Base-by-base conservation (phyloP, 2,329 filamentous ascomycete species). In the Helotiales sp. region DNA sequence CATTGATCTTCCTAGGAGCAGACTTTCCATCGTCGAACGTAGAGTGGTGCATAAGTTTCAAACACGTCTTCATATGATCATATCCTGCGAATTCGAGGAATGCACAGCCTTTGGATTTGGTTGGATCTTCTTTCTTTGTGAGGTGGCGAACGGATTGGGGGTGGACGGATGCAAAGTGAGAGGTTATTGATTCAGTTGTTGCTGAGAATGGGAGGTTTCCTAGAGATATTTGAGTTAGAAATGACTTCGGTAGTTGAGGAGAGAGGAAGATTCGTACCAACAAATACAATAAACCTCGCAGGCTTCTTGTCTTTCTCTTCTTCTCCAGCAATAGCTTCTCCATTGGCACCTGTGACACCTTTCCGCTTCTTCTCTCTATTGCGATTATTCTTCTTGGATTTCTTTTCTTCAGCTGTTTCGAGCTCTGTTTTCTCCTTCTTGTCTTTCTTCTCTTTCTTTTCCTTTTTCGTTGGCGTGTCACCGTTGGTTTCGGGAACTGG, bases 161-260 rank as follows among this genome's bases (percentile, higher is more conserved):
- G 51, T 84, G 76, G 63, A 96, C 83, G 61, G 89, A 85, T 40
- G 85, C 81, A 73, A 97, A 97, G 78, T 97, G 93, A 57, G 83
- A 79, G 57, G 77, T 76, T 61, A 98, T 82, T 40, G 85, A 80
- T 50, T 83, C 83, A 52, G 81, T 80, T 3, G 88, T 96, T 38
- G 91, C 90, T 60, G 81, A 86, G 82, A 85, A 97, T 50, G 93
- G 93, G 5, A 98, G 87, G 76, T 97, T 97, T 72, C 93, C 91
- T 83, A 65, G 17, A 59, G 61, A 19, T 68, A 63, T 66, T 59
- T 70, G 68, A 57, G 58, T 34, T 25, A 48, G 31, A 27, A 17
- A n/a, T 44, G 29, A 12, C 5, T 5, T 5, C 9, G 24, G 30
- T 56, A 63, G 10, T 33, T 60, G 59, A 15, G n/a, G 24, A n/a